phyloP scores from a whole-genome alignment of 495 filamentous ascomycete species.

The Cudoniella acicularis region DNA sequence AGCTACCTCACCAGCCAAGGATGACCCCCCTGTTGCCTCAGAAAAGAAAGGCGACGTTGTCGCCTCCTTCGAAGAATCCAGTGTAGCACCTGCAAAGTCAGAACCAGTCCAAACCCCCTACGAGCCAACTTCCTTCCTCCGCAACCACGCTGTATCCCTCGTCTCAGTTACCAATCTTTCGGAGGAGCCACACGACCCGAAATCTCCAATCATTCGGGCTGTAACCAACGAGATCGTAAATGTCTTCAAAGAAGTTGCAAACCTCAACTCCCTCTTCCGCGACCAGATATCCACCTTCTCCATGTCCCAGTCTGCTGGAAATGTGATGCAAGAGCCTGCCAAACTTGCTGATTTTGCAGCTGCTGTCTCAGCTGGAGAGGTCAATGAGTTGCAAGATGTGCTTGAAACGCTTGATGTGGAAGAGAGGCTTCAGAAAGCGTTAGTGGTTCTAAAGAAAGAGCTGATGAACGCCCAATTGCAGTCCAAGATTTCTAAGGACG shows the following conservation, averaged over 20 bases:
- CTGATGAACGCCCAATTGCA: slow-evolving; percentile 96
- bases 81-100: slow-evolving; percentile 45
- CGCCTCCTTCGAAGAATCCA: slow-evolving; percentile 90
- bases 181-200: slow-evolving; percentile 86
- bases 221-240: slow-evolving; percentile 97
- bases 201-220: slow-evolving; percentile 78
- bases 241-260: slow-evolving; percentile 94
- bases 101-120: slow-evolving; percentile 55
- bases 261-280: slow-evolving; percentile 89
- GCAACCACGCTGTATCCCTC: slow-evolving; percentile 84
- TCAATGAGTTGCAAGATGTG: slow-evolving; percentile 91
- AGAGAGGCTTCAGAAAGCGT: slow-evolving; percentile 81
- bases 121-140: slow-evolving; percentile 87
- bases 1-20: slow-evolving; percentile 6
- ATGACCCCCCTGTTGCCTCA: slow-evolving; percentile 36
- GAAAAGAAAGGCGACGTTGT: slow-evolving; percentile 91
- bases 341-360: slow-evolving; percentile 97
- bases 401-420: slow-evolving; percentile 84
- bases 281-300: slow-evolving; percentile 98
- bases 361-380: slow-evolving; percentile 85
- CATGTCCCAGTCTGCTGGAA: slow-evolving; percentile 89
- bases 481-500: slow-evolving; percentile 96
- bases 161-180: slow-evolving; percentile 90
- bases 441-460: slow-evolving; percentile 94
- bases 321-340: slow-evolving; percentile 89